phyloP scores from a whole-genome alignment of 2,329 filamentous ascomycete genomes.

The Amesomyces nigricolor region DNA sequence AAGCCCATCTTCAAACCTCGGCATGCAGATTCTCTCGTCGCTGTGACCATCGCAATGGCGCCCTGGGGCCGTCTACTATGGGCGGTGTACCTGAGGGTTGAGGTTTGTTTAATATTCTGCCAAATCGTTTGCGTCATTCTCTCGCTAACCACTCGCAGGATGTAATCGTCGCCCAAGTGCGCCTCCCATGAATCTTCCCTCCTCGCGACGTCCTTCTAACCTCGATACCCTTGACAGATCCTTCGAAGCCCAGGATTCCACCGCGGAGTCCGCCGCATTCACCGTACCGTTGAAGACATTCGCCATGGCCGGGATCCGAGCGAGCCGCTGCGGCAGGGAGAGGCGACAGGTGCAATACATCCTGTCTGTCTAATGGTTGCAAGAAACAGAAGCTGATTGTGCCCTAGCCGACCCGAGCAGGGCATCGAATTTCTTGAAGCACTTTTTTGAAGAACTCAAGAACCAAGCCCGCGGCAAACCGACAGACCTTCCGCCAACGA shows the following conservation, averaged over 20 bases:
- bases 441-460: constrained; percentile 47
- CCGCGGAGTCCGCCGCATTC: constrained; percentile 47
- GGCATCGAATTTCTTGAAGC: constrained; percentile 36
- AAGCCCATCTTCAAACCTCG: too few relatives aligned
- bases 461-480: constrained; percentile 45
- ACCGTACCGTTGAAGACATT: constrained; percentile 44
- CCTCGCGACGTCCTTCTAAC: not conserved
- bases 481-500: constrained; percentile 29
- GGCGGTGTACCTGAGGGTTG: constrained; percentile 10
- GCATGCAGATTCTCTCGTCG: not conserved
- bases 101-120: constrained; percentile 2
- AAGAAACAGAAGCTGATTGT: not conserved
- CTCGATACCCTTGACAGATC: constrained; percentile 23
- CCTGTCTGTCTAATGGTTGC: not conserved
- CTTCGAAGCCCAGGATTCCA: constrained; percentile 48
- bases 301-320: constrained; percentile 45
- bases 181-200: not conserved
- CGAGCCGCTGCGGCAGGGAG: constrained; percentile 46
- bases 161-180: constrained; percentile 23
- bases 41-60: not conserved
- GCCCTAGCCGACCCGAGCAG: constrained; percentile 32
- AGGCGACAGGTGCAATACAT: constrained; percentile 42
- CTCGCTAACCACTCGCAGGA: constrained; percentile 15
- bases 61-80: constrained; percentile 16
- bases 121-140: too few relatives aligned